phyloP scores from a whole-genome alignment of 2,329 filamentous ascomycete genomes.

The Aspergillus puulaauensis region DNA sequence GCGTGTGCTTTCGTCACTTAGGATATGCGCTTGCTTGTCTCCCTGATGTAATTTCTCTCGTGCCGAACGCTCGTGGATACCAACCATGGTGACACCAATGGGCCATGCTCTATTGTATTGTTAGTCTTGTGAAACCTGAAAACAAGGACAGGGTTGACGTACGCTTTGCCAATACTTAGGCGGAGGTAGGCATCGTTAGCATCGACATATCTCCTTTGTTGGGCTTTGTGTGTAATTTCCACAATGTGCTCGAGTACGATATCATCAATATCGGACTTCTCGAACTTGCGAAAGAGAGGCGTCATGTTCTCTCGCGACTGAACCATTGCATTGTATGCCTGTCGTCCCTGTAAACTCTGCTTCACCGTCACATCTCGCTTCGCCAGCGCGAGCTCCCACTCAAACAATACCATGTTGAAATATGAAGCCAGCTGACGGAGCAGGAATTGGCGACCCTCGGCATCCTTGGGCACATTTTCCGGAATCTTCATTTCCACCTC shows the following conservation, averaged over 20 bases:
- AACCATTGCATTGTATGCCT: conserved; percentile 79
- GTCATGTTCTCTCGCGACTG: conserved; percentile 85
- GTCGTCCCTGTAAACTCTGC: conserved; percentile 75
- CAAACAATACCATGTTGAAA: conserved; percentile 90
- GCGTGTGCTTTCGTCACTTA: conserved; percentile 92
- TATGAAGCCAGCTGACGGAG: conserved; percentile 89
- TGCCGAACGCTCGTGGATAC: conserved; percentile 95
- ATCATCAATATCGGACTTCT: conserved; percentile 75
- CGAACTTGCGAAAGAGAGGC: conserved; percentile 86
- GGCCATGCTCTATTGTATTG: conserved; percentile 71
- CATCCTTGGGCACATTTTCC: conserved; percentile 61
- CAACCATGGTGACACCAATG: conserved; percentile 99
- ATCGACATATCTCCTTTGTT: conserved; percentile 89
- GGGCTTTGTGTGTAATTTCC: conserved; percentile 87
- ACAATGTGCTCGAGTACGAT: conserved; percentile 78
- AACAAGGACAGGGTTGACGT: conserved; percentile 25
- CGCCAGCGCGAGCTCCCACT: conserved; percentile 79
- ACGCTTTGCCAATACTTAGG: conserved; percentile 88
- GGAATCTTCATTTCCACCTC: conserved; percentile 88
- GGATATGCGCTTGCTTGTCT: conserved; percentile 81
- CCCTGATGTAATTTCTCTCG: conserved; percentile 89
- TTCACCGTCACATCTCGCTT: conserved; percentile 58
- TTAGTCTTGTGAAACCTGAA: conserved; percentile 12
- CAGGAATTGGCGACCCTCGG: conserved; percentile 66
- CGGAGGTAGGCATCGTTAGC: conserved; percentile 94